These are phyloP conservation scores for Aspergillus sclerotialis DNA, from an alignment of 2,329 filamentous ascomycete species.

Conservation along the genomic window DNA sequence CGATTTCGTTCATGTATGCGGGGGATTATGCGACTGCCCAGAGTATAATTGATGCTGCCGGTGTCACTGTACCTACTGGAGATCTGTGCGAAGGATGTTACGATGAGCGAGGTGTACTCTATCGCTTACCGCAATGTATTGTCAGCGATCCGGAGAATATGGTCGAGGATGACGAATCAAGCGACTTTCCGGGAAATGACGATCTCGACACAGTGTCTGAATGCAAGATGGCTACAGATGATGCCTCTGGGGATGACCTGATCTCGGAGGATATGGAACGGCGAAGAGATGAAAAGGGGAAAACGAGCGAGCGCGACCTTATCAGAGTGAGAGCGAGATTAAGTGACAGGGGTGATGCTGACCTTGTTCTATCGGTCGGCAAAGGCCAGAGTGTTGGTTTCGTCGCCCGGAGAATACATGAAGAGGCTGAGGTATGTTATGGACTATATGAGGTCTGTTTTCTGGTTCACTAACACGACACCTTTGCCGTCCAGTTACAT, in stretches of 20 bases:
- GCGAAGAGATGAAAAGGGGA: conserved; percentile 53
- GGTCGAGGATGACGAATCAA: conserved; percentile 14
- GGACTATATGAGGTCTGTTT: not conserved
- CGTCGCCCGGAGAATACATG: conserved; percentile 56
- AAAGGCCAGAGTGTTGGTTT: conserved; percentile 58
- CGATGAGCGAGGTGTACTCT: conserved; percentile 63
- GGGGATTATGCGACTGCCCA: conserved; percentile 64
- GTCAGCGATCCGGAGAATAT: conserved; percentile 62
- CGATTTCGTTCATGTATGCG: conserved; percentile 61
- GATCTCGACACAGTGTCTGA: conserved; percentile 19
- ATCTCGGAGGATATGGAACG: conserved; percentile 33
- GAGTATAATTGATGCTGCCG: conserved; percentile 69
- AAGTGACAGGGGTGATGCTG: conserved; percentile 58
- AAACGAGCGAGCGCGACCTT: conserved; percentile 49
- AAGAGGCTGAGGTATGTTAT: conserved; percentile 56
- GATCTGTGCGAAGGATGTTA: conserved; percentile 66
- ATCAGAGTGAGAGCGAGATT: conserved; percentile 56
- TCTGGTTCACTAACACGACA: conserved; percentile 1
- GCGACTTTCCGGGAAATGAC: conserved; percentile 14
- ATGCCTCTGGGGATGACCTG: conserved; percentile 34
- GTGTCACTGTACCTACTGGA: conserved; percentile 66
- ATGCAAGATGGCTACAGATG: conserved; percentile 28
- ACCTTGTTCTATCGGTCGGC: conserved; percentile 52
- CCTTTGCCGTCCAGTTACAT: conserved; percentile 44
- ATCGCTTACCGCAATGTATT: conserved; percentile 61